These are phyloP conservation scores for Haematococcus sp. DNA, from an alignment of 139 green algal genomes.

Conservation along the genomic window DNA sequence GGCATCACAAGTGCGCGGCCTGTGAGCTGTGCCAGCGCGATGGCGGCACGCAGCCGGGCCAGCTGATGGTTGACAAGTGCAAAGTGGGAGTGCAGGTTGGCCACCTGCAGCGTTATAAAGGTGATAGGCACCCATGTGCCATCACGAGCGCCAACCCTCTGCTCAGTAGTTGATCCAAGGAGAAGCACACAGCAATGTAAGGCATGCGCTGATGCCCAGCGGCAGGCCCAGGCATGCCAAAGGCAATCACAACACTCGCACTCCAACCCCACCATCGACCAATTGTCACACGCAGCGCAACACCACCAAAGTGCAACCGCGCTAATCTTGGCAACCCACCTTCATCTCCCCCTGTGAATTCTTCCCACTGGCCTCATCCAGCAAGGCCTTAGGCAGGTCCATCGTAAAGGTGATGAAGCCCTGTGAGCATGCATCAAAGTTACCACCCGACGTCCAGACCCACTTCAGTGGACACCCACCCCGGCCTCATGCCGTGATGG, in stretches of 20 bases:
- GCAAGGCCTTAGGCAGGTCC: conserved; percentile 5
- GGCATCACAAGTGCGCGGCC: conserved; percentile 68
- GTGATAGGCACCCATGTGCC: not conserved
- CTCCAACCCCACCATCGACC: no score
- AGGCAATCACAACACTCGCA: no score
- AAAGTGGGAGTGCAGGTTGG: conserved; percentile 55
- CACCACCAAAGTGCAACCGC: no score
- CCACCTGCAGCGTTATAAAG: conserved; percentile 16
- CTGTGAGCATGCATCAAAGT: no score
- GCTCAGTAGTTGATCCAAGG: not conserved
- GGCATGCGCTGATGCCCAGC: not conserved
- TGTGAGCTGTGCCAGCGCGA: conserved; percentile 28
- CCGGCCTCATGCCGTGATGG: no score
- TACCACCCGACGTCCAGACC: no score
- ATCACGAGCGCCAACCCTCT: not conserved
- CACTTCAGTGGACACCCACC: no score
- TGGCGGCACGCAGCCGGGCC: conserved; percentile 29
- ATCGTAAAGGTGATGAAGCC: conserved; percentile 19
- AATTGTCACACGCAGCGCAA: no score
- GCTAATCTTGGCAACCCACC: no score
- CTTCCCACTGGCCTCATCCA: not conserved
- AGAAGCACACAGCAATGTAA: no score
- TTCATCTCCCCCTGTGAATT: not conserved
- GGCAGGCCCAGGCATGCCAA: not conserved
- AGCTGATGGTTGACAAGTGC: conserved; percentile 66